Conservation (phyloP, 768 basidiomycete genomes). For the Paxillus ammoniavirescens region DNA sequence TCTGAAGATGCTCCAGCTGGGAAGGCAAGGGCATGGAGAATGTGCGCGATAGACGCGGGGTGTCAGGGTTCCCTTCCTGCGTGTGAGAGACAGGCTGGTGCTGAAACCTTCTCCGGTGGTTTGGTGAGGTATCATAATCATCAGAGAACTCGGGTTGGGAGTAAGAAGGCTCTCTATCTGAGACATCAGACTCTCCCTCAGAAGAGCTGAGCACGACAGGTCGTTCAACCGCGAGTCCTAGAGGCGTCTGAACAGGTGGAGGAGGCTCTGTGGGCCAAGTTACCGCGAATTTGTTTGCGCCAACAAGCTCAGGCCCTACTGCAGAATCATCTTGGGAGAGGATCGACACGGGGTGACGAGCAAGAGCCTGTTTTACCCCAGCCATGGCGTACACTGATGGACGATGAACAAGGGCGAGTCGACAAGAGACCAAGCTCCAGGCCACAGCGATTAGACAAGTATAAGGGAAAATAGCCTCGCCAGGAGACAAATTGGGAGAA, state of each 20-base stretch:
- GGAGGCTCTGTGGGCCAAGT: constrained; percentile 53
- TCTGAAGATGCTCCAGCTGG: constrained; percentile 71
- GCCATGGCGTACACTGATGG: constrained; percentile 18
- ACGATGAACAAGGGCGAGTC: background rate
- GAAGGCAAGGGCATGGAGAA: constrained; percentile 79
- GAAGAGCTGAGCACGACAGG: constrained; percentile 45
- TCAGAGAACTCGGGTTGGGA: constrained; percentile 33
- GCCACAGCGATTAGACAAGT: constrained; percentile 9
- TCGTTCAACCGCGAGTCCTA: constrained; percentile 33
- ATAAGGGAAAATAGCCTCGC: constrained; percentile 20
- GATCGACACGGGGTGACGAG: constrained; percentile 46
- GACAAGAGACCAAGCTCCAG: constrained; percentile 17
- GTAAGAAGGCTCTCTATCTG: constrained; percentile 40
- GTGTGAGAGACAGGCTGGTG: constrained; percentile 20
- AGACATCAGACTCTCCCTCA: constrained; percentile 50
- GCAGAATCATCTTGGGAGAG: constrained; percentile 40
- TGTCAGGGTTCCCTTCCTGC: constrained; percentile 26
- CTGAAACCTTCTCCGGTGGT: constrained; percentile 22
- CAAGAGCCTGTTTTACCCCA: constrained; percentile 37
- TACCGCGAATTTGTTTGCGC: constrained; percentile 58
- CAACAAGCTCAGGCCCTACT: constrained; percentile 43
- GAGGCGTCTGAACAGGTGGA: constrained; percentile 37
- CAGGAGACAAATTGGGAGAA: constrained; percentile 22
- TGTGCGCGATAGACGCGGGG: constrained; percentile 68
- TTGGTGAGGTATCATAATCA: constrained; percentile 26